These are phyloP conservation scores for Trichoderma asperelloides DNA, from an alignment of 495 filamentous ascomycete species.

Conservation along the genomic window DNA sequence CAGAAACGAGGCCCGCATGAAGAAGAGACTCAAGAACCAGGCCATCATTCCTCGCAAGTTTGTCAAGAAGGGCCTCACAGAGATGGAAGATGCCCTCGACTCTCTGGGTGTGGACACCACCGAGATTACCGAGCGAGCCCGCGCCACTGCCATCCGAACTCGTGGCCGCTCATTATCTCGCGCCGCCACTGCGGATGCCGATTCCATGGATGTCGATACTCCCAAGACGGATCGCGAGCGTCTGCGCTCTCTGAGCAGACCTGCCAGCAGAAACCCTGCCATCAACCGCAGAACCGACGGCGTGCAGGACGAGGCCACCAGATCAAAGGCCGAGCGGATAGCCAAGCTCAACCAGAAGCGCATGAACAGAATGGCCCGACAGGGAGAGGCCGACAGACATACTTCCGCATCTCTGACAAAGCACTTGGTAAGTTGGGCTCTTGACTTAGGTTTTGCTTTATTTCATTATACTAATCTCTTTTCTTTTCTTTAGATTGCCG, in stretches of 20 bases:
- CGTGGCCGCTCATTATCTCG: constrained; percentile 55
- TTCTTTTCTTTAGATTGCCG: constrained; percentile 33
- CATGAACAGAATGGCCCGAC: constrained; percentile 96
- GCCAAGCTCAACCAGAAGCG: constrained; percentile 88
- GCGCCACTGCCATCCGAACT: constrained; percentile 41
- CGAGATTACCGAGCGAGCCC: constrained; percentile 60
- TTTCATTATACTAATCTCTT: constrained; percentile 21
- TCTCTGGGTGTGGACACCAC: constrained; percentile 75
- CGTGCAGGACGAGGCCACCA: constrained; percentile 47
- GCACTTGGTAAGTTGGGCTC: constrained; percentile 64
- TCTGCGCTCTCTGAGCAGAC: constrained; percentile 63
- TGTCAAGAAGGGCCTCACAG: constrained; percentile 64
- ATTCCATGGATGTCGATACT: constrained; percentile 84
- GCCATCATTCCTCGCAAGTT: constrained; percentile 78
- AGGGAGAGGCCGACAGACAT: constrained; percentile 95
- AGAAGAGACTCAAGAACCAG: constrained; percentile 92
- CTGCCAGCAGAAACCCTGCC: constrained; percentile 59
- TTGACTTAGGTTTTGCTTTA: background rate
- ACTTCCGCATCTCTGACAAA: constrained; percentile 72
- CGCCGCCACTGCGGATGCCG: constrained; percentile 45
- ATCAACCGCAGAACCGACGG: constrained; percentile 82
- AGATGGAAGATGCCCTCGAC: constrained; percentile 77
- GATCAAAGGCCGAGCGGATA: constrained; percentile 74
- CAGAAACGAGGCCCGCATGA: constrained; percentile 83
- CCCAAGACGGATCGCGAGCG: constrained; percentile 38